Evolutionary conservation across 805 yeast species (phyloP).

Genomic region (Myxozyma mucilagina): DNA sequence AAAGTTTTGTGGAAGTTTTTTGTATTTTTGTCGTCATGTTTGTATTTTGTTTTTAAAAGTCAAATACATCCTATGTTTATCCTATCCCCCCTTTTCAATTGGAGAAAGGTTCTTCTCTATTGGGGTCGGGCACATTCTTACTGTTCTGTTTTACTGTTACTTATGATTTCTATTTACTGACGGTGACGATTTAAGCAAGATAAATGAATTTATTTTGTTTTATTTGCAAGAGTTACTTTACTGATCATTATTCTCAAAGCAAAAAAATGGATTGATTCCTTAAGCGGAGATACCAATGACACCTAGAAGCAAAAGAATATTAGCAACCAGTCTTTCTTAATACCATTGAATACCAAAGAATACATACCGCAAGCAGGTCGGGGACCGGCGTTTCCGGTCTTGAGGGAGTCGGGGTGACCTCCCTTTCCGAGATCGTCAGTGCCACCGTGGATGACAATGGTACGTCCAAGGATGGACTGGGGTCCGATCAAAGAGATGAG

Average conservation of each 20-base stretch:
- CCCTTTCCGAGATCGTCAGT: slow-evolving; percentile 90
- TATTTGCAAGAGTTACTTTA: not conserved
- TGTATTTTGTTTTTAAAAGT: too few relatives aligned
- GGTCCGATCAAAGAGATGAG: slow-evolving; percentile 82
- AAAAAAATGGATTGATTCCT: not conserved
- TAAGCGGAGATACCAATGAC: slow-evolving; percentile 36
- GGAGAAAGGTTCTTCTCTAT: too few relatives aligned
- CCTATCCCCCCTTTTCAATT: too few relatives aligned
- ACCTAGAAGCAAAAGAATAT: slow-evolving; percentile 6
- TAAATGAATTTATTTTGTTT: not conserved
- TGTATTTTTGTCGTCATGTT: too few relatives aligned
- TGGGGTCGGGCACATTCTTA: too few relatives aligned
- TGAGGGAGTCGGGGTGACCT: slow-evolving; percentile 80
- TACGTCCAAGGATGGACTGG: slow-evolving; percentile 83
- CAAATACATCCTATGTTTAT: too few relatives aligned
- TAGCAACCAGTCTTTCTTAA: not conserved
- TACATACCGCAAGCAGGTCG: slow-evolving; percentile 91
- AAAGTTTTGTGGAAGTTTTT: too few relatives aligned
- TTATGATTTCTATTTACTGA: too few relatives aligned
- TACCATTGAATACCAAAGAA: not conserved
- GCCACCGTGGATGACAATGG: slow-evolving; percentile 87
- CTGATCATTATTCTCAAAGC: not conserved
- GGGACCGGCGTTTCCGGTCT: slow-evolving; percentile 93
- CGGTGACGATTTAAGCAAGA: too few relatives aligned
- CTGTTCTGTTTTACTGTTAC: too few relatives aligned